phyloP scores from a whole-genome alignment of 73 alveolate genomes.

The Tetrahymena borealis region DNA sequence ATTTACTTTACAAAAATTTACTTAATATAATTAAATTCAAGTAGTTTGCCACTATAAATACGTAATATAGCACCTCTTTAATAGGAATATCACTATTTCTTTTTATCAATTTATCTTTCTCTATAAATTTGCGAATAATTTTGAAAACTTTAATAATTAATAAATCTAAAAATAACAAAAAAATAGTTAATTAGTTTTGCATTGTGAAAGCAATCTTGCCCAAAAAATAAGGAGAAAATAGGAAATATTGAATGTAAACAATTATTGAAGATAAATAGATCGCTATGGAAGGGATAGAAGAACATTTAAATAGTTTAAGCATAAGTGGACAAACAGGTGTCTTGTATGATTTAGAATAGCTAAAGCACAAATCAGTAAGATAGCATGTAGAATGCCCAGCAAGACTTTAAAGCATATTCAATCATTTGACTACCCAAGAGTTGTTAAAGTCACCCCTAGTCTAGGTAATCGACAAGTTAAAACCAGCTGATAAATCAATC shows the following conservation, averaged over 20 bases:
- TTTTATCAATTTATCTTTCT: too few relatives aligned
- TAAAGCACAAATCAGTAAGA: neutral
- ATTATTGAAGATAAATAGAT: neutral
- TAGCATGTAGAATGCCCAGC: neutral
- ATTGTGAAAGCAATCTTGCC: too few relatives aligned
- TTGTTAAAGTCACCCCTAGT: neutral
- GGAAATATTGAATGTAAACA: neutral
- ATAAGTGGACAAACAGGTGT: neutral
- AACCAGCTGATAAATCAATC: neutral
- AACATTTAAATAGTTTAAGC: neutral
- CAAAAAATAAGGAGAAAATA: too few relatives aligned
- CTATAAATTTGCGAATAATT: too few relatives aligned
- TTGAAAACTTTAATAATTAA: too few relatives aligned
- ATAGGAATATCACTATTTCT: too few relatives aligned
- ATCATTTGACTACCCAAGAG: neutral
- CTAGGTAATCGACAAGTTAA: neutral
- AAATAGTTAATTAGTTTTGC: too few relatives aligned
- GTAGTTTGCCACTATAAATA: too few relatives aligned
- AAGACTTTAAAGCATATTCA: neutral
- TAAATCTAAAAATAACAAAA: too few relatives aligned
- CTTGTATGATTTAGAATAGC: neutral
- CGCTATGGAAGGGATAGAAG: neutral
- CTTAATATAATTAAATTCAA: too few relatives aligned
- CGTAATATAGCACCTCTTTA: too few relatives aligned
- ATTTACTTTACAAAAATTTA: too few relatives aligned